phyloP scores from a whole-genome alignment of 805 yeast genomes.

The Candida qinlingensis region DNA sequence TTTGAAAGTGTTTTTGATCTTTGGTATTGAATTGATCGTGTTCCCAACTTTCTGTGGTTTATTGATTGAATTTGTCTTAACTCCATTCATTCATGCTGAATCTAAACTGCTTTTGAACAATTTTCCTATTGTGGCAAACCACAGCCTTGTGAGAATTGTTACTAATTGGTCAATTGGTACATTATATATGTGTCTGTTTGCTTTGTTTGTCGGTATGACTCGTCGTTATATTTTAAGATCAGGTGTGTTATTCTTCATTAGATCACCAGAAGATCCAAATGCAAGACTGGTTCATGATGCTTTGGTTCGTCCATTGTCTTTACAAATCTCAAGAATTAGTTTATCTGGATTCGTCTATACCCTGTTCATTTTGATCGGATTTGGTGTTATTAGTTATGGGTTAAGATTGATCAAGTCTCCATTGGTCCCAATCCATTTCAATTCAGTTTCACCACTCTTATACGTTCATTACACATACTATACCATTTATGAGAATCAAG shows the following conservation, averaged over 20 bases:
- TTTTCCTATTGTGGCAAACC: background rate
- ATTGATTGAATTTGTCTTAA: constrained; percentile 61
- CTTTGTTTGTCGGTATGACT: constrained; percentile 80
- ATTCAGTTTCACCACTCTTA: background rate
- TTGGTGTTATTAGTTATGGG: constrained; percentile 42
- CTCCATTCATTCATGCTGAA: constrained; percentile 45
- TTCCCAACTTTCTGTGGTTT: constrained; percentile 88
- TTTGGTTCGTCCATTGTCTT: constrained; percentile 62
- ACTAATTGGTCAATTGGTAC: constrained; percentile 68
- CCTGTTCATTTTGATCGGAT: constrained; percentile 64
- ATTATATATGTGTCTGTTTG: constrained; percentile 79
- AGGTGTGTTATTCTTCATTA: constrained; percentile 86
- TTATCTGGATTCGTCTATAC: constrained; percentile 74
- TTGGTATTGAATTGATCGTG: constrained; percentile 71
- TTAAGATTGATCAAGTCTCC: constrained; percentile 14
- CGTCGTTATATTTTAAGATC: constrained; percentile 69
- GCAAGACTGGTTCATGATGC: constrained; percentile 85
- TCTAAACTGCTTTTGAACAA: constrained; percentile 1
- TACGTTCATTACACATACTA: background rate
- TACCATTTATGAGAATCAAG: constrained; percentile 1
- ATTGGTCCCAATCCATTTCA: constrained; percentile 17
- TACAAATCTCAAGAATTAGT: constrained; percentile 69
- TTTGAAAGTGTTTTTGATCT: constrained; percentile 67
- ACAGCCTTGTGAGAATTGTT: background rate
- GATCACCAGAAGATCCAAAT: constrained; percentile 93